phyloP scores from a whole-genome alignment of 2,329 filamentous ascomycete species.

The Cercospora brassicicola region DNA sequence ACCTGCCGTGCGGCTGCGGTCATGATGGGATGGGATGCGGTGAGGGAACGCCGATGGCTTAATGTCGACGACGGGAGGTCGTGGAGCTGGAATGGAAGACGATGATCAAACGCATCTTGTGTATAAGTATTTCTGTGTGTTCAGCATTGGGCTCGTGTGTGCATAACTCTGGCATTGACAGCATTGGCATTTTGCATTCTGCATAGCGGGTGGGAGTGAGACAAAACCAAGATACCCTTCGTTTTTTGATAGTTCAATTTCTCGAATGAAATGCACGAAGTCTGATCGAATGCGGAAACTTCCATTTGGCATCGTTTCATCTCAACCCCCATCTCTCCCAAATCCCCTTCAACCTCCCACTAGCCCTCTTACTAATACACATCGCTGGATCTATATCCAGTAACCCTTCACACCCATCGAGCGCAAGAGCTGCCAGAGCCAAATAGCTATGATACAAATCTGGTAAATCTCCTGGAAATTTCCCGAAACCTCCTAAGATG shows the following conservation, averaged over 20 bases:
- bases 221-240: slow-evolving; percentile 19
- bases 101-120: slow-evolving; percentile 4
- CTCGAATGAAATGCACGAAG: neutral
- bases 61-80: slow-evolving; percentile 70
- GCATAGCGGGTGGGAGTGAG: slow-evolving; percentile 23
- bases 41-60: slow-evolving; percentile 64
- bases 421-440: slow-evolving; percentile 75
- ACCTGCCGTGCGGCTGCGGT: slow-evolving; percentile 73
- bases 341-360: slow-evolving; percentile 29
- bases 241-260: neutral
- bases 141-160: neutral
- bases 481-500: slow-evolving; percentile 57
- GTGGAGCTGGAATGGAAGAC: slow-evolving; percentile 40
- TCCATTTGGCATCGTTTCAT: neutral
- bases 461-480: slow-evolving; percentile 49
- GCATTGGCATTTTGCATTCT: neutral
- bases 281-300: no score
- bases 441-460: slow-evolving; percentile 88
- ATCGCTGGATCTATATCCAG: slow-evolving; percentile 71
- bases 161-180: neutral
- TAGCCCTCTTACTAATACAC: slow-evolving; percentile 66
- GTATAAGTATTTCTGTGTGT: neutral
- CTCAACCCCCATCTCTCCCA: slow-evolving; percentile 30
- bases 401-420: slow-evolving; percentile 64
- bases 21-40: slow-evolving; percentile 80